Evolutionary conservation across 2,329 filamentous ascomycete species (phyloP).

Genomic region (Fusarium agapanthi): DNA sequence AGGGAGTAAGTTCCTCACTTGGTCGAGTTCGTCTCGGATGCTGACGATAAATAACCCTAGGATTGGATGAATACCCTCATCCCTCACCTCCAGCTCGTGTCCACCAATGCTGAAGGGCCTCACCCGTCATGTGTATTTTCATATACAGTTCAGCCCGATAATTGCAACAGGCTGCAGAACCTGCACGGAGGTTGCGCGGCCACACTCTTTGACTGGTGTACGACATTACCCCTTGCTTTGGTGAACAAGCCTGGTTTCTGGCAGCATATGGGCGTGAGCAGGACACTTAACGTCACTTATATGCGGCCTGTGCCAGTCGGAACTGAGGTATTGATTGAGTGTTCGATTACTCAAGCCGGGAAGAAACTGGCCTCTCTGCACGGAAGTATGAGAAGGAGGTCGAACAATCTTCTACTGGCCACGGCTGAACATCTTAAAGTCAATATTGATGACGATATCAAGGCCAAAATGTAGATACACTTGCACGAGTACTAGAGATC

Average conservation of each 20-base stretch:
- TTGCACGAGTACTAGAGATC: no score
- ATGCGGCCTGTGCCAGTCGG: slow-evolving; percentile 67
- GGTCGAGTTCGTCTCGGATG: no score
- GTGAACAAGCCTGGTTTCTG: slow-evolving; percentile 68
- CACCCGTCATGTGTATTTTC: slow-evolving; percentile 55
- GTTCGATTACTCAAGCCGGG: slow-evolving; percentile 67
- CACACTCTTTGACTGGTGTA: slow-evolving; percentile 73
- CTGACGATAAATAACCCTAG: slow-evolving; percentile 40
- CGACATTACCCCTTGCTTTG: slow-evolving; percentile 65
- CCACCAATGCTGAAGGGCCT: slow-evolving; percentile 45
- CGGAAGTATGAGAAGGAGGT: slow-evolving; percentile 62
- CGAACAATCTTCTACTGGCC: slow-evolving; percentile 62
- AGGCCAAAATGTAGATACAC: slow-evolving; percentile 33
- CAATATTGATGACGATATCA: slow-evolving; percentile 61
- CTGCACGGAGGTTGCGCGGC: slow-evolving; percentile 71
- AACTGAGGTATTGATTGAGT: slow-evolving; percentile 60
- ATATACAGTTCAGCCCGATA: slow-evolving; percentile 58
- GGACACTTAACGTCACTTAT: slow-evolving; percentile 73
- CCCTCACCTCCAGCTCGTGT: slow-evolving; percentile 52
- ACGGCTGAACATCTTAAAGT: slow-evolving; percentile 73
- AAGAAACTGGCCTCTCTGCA: slow-evolving; percentile 61
- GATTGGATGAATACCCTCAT: slow-evolving; percentile 56
- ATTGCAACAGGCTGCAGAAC: slow-evolving; percentile 64
- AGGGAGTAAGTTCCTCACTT: slow-evolving; percentile 42
- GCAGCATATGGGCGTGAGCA: slow-evolving; percentile 68